Evolutionary conservation across 2,329 filamentous ascomycete genomes (phyloP).

Genomic region (Emergomyces pasteurianus): DNA sequence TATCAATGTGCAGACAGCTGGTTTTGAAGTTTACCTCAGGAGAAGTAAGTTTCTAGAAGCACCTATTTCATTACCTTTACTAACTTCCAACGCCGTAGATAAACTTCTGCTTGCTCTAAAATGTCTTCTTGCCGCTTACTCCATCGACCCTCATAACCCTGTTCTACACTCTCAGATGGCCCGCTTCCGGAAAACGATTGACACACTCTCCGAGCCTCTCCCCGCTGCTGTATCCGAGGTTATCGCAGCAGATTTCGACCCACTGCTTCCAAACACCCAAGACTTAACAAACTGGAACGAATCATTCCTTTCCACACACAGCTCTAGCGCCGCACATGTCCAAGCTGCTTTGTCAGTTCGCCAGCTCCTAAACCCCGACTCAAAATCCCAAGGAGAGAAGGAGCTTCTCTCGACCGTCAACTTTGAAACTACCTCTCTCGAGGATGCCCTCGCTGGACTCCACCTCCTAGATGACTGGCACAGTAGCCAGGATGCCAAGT

Average conservation of each 20-base stretch:
- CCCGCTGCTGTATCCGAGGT: conserved; percentile 55
- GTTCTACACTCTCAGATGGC: conserved; percentile 64
- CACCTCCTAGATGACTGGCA: conserved; percentile 40
- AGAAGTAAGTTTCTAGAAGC: conserved; percentile 49
- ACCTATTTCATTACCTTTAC: conserved; percentile 7
- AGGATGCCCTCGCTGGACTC: conserved; percentile 46
- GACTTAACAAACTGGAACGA: conserved; percentile 55
- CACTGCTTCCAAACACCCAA: conserved; percentile 43
- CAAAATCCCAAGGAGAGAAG: conserved; percentile 47
- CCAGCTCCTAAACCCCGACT: conserved; percentile 45
- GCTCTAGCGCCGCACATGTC: conserved; percentile 49
- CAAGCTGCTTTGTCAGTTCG: conserved; percentile 52
- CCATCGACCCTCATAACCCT: conserved; percentile 57
- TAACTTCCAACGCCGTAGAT: conserved; percentile 39
- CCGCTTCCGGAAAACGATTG: conserved; percentile 54
- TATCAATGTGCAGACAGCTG: conserved; percentile 68
- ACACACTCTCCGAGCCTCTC: conserved; percentile 47
- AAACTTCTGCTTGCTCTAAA: conserved; percentile 82
- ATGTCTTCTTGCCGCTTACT: conserved; percentile 63
- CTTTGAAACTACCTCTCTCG: conserved; percentile 38
- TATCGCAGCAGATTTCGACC: conserved; percentile 55
- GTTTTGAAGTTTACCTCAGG: conserved; percentile 81
- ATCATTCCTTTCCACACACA: conserved; percentile 51
- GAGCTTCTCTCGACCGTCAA: conserved; percentile 50
- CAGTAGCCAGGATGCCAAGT: conserved; percentile 37